phyloP scores from a whole-genome alignment of 805 yeast genomes.

The Lachancea cidri region DNA sequence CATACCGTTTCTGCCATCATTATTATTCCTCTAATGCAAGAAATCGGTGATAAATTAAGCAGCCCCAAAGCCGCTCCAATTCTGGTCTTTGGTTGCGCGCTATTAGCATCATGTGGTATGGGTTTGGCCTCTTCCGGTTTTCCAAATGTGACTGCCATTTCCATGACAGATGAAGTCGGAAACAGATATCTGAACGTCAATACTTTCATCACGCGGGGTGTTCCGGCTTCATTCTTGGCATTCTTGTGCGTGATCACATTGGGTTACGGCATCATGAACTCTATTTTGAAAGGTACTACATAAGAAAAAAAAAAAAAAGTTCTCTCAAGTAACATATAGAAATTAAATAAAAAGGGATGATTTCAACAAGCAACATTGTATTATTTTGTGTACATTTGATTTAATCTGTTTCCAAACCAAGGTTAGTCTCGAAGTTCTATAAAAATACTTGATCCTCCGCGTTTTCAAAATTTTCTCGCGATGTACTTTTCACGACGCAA shows the following conservation, averaged over 20 bases:
- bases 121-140: conserved; percentile 96
- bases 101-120: conserved; percentile 91
- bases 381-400: too few species aligned
- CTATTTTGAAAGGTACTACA: conserved; percentile 23
- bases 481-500: not conserved
- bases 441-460: too few species aligned
- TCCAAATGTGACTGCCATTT: conserved; percentile 97
- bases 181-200: conserved; percentile 75
- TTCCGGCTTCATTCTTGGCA: conserved; percentile 76
- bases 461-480: not conserved
- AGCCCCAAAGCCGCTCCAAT: conserved; percentile 63
- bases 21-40: conserved; percentile 81
- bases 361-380: too few species aligned
- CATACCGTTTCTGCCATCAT: conserved; percentile 97
- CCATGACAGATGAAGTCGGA: conserved; percentile 91
- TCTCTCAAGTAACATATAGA: too few species aligned
- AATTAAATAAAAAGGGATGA: too few species aligned
- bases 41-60: conserved; percentile 68
- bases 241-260: conserved; percentile 67
- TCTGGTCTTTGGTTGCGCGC: conserved; percentile 41
- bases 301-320: too few species aligned
- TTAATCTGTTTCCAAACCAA: too few species aligned
- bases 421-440: too few species aligned
- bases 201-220: conserved; percentile 84
- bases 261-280: conserved; percentile 72